Evolutionary conservation across 352 stramenopile species (phyloP), one percentile per base, ranked within the genome.

Genomic region (Phytopythium cucurbitacearum): DNA sequence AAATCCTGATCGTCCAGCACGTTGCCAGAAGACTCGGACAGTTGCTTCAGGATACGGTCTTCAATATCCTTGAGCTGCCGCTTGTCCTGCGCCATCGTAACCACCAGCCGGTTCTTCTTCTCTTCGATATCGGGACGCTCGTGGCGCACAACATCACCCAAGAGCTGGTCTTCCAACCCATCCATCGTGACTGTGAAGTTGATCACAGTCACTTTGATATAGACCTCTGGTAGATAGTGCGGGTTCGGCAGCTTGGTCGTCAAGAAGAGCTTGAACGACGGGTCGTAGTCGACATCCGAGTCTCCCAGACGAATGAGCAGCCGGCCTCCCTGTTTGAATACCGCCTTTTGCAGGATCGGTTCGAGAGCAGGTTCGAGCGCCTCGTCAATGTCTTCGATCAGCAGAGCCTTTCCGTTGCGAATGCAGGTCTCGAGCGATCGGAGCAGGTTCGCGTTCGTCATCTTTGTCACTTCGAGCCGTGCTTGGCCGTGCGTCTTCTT

Each of bases 181-280:
- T 95, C 83, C 82, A 97, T 96, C 12, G 93, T 98, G 44, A 98
- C 90, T 1, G 92, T 98, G 60, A 98, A 98, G 67, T 98, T 98
- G 67, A 98, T 98, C 9, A 98, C 77, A 3, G 91, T 98, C 40
- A 98, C 92, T 64, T 98, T 98, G 64, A 98, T 98, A 74, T 95
- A 98, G 5, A 98, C 85, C 35, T 98, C 93, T 0, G 93, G 93
- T 7, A 98, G 64, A 56, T 98, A 98, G 66, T 98, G 92, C 7
- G 92, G 92, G 54, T 98, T 98, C 5, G 92, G 79, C 15, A 97
- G 68, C 60, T 98, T 98, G 0, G 92, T 98, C 0, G 93, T 97
- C 40, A 98, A 69, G 54, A 92, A 97, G 11, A 98, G 64, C 56
- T 93, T 90, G 65, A 98, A 98, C 0, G 75, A 73, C 7, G 85